phyloP scores from a whole-genome alignment of 352 stramenopile genomes.

The Globisporangium perplexum region DNA sequence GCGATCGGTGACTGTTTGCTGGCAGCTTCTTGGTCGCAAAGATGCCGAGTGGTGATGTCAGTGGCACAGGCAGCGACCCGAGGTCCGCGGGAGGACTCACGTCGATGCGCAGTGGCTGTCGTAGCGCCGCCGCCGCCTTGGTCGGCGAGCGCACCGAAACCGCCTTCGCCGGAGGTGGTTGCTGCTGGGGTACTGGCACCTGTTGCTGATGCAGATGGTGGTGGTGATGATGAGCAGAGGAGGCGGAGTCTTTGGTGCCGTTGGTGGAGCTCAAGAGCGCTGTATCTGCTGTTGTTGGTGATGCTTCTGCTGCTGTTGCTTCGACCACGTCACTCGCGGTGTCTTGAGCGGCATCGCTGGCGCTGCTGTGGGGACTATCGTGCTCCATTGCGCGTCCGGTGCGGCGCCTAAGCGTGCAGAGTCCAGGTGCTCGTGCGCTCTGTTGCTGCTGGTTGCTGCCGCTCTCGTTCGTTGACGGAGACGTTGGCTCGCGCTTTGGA shows the following conservation, averaged over 20 bases:
- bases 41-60: slow-evolving; percentile 39
- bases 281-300: background rate
- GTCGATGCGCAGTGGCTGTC: slow-evolving; percentile 37
- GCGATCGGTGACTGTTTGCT: slow-evolving; percentile 20
- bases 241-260: background rate
- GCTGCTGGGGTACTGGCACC: background rate
- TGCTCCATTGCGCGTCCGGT: background rate
- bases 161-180: slow-evolving; percentile 4
- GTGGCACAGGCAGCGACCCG: slow-evolving; percentile 10
- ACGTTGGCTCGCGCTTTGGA: no score
- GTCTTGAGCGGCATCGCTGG: background rate
- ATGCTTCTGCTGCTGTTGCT: background rate
- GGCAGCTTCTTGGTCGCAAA: slow-evolving; percentile 38
- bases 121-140: slow-evolving; percentile 10
- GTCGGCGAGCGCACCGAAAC: slow-evolving; percentile 9
- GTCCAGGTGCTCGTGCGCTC: background rate
- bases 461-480: no score
- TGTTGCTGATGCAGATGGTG: background rate
- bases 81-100: slow-evolving; percentile 22
- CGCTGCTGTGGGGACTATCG: background rate
- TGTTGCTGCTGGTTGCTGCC: background rate
- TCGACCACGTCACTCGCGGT: background rate
- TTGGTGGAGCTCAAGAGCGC: background rate
- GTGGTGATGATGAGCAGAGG: background rate
- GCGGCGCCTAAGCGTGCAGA: background rate